A percentile compares a stretch with the other conserved stretches of the same genome.
Evolutionary conservation across 768 basidiomycete species (phyloP).

Genomic region (Mycena leptocephala): DNA sequence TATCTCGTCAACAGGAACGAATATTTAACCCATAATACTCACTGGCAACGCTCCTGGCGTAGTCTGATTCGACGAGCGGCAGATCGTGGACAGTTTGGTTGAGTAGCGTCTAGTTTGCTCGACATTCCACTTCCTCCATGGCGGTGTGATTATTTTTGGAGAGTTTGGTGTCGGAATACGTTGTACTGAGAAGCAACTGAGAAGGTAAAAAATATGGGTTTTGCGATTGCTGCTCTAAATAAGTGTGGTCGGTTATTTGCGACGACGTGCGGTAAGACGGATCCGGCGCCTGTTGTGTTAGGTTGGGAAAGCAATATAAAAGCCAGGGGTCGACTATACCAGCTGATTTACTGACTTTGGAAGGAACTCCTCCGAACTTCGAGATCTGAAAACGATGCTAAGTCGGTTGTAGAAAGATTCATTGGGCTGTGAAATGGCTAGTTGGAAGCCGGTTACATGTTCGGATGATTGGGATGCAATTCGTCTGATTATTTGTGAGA

Average conservation of each 20-base stretch:
- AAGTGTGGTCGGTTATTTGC: constrained; percentile 50
- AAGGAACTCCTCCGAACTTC: constrained; percentile 36
- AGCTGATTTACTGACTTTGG: too few relatives aligned
- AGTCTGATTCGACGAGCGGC: not conserved
- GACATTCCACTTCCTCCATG: constrained; percentile 1
- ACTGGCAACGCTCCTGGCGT: not conserved
- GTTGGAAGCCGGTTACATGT: too few relatives aligned
- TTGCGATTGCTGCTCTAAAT: constrained; percentile 49
- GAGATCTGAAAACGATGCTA: constrained; percentile 18
- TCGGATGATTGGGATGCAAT: too few relatives aligned
- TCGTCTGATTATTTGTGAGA: too few relatives aligned
- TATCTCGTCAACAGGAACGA: not conserved
- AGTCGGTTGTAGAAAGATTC: not conserved
- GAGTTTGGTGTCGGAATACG: too few relatives aligned
- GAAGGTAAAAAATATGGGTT: constrained; percentile 49
- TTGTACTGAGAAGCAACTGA: too few relatives aligned
- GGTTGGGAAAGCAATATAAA: not conserved
- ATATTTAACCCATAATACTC: not conserved
- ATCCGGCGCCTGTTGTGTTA: constrained; percentile 44
- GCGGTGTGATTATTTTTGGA: constrained; percentile 28
- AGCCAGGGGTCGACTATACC: too few relatives aligned
- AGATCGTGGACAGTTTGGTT: constrained; percentile 8
- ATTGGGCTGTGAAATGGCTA: too few relatives aligned
- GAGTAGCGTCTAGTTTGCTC: constrained; percentile 18
- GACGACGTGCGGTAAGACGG: constrained; percentile 52